Evolutionary conservation across 768 basidiomycete species (phyloP).

Genomic region (Hericium coralloides): DNA sequence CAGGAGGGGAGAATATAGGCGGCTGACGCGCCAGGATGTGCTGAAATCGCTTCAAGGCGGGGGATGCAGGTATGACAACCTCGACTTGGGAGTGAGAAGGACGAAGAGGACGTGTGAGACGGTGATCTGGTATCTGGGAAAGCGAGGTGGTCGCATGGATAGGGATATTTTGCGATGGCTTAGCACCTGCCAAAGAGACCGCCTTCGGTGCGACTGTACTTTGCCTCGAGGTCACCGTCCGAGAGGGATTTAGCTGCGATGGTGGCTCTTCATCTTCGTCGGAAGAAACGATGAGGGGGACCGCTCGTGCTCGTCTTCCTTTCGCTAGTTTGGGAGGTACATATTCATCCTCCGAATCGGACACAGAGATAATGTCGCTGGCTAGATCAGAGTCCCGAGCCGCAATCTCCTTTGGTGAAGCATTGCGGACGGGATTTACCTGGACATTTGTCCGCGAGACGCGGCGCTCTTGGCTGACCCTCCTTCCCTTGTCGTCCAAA

Average conservation of each 20-base stretch:
- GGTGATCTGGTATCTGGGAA: not conserved
- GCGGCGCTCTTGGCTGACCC: conserved; percentile 52
- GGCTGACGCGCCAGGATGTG: not conserved
- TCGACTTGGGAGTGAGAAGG: conserved; percentile 20
- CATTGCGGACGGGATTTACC: conserved; percentile 20
- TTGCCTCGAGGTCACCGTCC: not conserved
- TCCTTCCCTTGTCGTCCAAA: conserved; percentile 50
- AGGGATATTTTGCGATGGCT: not conserved
- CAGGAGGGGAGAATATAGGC: not conserved
- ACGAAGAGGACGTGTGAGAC: not conserved
- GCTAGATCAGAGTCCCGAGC: conserved; percentile 3
- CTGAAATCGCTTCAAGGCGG: not conserved
- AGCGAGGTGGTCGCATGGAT: not conserved
- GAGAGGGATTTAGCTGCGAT: not conserved
- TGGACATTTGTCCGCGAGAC: conserved; percentile 38
- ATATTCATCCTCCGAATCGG: conserved; percentile 19
- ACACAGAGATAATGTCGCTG: not conserved
- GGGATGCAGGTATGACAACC: conserved; percentile 32
- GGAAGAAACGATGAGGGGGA: conserved; percentile 30
- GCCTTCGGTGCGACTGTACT: not conserved
- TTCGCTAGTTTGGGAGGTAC: conserved; percentile 7
- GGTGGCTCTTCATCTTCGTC: conserved; percentile 31
- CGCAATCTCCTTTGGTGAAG: not conserved
- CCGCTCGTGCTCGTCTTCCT: conserved; percentile 12
- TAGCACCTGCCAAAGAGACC: not conserved